Evolutionary conservation across 1,284 basidiomycete genomes (phyloP).

Genomic region (Ceratobasidium sp.): DNA sequence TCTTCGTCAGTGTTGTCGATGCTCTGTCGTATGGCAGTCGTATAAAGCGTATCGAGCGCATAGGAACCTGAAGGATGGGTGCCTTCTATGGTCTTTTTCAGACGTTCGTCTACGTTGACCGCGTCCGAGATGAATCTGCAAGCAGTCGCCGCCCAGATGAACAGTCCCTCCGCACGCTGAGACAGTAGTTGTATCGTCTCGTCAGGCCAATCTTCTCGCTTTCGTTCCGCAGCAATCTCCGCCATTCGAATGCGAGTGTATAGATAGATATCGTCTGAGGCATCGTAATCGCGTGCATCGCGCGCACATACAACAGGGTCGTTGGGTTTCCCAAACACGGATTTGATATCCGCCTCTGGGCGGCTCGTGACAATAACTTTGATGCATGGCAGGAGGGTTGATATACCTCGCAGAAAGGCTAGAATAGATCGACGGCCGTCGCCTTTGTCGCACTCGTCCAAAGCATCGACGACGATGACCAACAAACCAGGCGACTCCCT

Average conservation of each 20-base stretch:
- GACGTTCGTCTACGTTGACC: not conserved
- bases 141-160: constrained; percentile 21
- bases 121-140: constrained; percentile 20
- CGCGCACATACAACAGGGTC: not conserved
- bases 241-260: not conserved
- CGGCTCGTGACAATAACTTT: constrained; percentile 46
- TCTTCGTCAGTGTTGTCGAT: not conserved
- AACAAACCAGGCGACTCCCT: not conserved
- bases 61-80: constrained; percentile 13
- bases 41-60: constrained; percentile 15
- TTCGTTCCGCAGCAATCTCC: not conserved
- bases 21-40: constrained; percentile 19
- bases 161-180: constrained; percentile 6
- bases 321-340: not conserved
- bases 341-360: constrained; percentile 25
- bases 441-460: constrained; percentile 29
- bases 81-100: constrained; percentile 6
- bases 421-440: not conserved
- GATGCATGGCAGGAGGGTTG: constrained; percentile 9
- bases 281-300: not conserved
- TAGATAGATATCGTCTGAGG: constrained; percentile 13
- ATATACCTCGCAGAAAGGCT: constrained; percentile 6
- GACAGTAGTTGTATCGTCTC: not conserved
- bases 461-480: not conserved
- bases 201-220: constrained; percentile 1